These are phyloP conservation scores for Saccharomycodes ludwigii DNA, from an alignment of 805 yeast species.

Conservation along the genomic window DNA sequence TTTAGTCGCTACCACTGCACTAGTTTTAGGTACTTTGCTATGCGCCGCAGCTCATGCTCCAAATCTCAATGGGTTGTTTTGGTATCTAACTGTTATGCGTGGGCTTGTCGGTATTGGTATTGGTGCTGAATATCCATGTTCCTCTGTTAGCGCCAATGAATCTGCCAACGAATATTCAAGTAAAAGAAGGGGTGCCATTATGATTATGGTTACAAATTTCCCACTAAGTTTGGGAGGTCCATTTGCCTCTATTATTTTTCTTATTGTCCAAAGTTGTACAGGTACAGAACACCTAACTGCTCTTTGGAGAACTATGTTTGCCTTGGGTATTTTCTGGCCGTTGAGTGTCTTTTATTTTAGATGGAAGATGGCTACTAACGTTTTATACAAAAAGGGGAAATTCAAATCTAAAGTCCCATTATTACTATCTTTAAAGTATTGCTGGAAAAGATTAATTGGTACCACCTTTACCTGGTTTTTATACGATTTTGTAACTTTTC, in stretches of 20 bases:
- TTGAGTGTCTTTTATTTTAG: conserved; percentile 61
- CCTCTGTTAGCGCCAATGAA: conserved; percentile 56
- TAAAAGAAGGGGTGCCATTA: conserved; percentile 51
- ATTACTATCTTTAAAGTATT: conserved; percentile 45
- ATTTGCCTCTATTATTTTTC: conserved; percentile 53
- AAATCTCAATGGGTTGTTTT: conserved; percentile 43
- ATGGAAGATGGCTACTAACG: conserved; percentile 54
- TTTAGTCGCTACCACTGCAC: conserved; percentile 45
- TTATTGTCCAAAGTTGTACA: conserved; percentile 54
- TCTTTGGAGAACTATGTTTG: conserved; percentile 61
- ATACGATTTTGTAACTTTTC: conserved; percentile 72
- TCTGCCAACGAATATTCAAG: conserved; percentile 56
- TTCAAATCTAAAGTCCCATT: conserved; percentile 48
- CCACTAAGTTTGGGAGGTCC: conserved; percentile 73
- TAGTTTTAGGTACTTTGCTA: conserved; percentile 51
- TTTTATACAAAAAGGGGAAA: conserved; percentile 50
- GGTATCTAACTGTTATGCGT: conserved; percentile 65
- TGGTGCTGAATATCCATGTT: conserved; percentile 67
- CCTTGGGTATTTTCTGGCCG: conserved; percentile 58
- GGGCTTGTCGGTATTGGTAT: conserved; percentile 72
- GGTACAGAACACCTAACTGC: conserved; percentile 34
- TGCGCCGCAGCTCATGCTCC: conserved; percentile 63
- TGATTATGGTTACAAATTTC: conserved; percentile 56
- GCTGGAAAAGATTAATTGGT: conserved; percentile 59
- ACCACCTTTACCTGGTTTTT: conserved; percentile 70